Conservation (phyloP, 345 rosid species). For the Gossypium herbaceum region DNA sequence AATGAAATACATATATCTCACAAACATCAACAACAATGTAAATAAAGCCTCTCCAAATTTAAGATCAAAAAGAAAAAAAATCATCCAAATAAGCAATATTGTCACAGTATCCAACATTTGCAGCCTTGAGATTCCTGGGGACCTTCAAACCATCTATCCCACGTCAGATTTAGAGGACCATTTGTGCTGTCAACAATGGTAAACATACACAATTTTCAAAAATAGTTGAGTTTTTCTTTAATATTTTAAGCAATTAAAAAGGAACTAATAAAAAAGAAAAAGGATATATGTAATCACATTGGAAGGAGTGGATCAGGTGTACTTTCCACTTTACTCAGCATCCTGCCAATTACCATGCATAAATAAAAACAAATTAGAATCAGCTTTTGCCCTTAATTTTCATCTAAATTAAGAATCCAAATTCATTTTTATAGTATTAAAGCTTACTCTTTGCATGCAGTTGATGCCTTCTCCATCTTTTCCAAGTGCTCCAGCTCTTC, state of each 20-base stretch:
- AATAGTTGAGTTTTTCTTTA: neutral
- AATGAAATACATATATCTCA: slow-evolving; percentile 12
- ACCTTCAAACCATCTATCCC: slow-evolving; percentile 93
- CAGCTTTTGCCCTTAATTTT: neutral
- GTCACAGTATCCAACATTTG: slow-evolving; percentile 67
- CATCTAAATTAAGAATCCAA: neutral
- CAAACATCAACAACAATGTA: neutral
- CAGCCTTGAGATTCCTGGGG: slow-evolving; percentile 60
- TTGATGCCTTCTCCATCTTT: slow-evolving; percentile 61
- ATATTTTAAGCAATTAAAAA: too few relatives aligned
- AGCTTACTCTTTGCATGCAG: slow-evolving; percentile 68
- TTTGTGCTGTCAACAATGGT: slow-evolving; percentile 49
- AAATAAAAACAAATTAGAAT: slow-evolving; percentile 11
- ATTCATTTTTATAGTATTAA: neutral
- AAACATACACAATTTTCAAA: neutral
- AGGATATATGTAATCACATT: slow-evolving; percentile 31
- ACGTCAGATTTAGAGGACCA: slow-evolving; percentile 56
- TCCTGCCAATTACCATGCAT: slow-evolving; percentile 34
- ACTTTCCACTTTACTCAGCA: slow-evolving; percentile 47
- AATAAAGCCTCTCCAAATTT: slow-evolving; percentile 13
- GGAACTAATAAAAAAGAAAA: neutral
- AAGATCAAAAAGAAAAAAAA: neutral
- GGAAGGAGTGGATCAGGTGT: slow-evolving; percentile 78
- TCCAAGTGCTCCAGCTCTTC: slow-evolving; percentile 77
- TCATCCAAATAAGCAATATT: slow-evolving; percentile 16